Evolutionary conservation across 345 rosid genomes (phyloP).

Genomic region (Citrus mangshanensis): DNA sequence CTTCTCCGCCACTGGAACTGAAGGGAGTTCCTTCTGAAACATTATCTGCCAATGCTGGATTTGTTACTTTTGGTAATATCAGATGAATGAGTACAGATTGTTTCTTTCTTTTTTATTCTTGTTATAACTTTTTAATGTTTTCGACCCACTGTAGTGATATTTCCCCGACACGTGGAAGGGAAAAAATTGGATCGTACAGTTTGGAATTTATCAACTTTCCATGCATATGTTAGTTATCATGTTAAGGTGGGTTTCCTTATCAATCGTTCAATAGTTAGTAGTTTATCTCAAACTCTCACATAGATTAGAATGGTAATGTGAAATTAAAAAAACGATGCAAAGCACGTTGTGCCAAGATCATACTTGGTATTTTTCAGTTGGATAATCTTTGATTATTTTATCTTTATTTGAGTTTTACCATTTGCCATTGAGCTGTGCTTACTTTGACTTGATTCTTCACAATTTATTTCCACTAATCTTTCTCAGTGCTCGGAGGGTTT

Average conservation of each 20-base stretch:
- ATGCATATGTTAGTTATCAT: slow-evolving; percentile 95
- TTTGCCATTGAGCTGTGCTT: background rate
- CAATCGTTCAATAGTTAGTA: background rate
- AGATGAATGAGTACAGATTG: background rate
- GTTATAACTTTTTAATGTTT: slow-evolving; percentile 13
- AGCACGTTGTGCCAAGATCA: too few species aligned
- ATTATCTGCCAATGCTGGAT: slow-evolving; percentile 88
- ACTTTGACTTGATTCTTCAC: slow-evolving; percentile 4
- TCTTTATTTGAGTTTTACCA: background rate
- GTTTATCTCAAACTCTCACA: background rate
- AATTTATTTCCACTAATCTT: slow-evolving; percentile 9
- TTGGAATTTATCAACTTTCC: slow-evolving; percentile 87
- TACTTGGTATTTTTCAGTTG: too few species aligned
- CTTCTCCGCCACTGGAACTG: slow-evolving; percentile 65
- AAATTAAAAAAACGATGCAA: background rate
- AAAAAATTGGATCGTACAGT: slow-evolving; percentile 83
- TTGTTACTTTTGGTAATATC: slow-evolving; percentile 84
- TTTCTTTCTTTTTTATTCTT: slow-evolving; percentile 1
- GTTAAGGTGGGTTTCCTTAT: slow-evolving; percentile 60
- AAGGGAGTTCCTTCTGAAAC: slow-evolving; percentile 72
- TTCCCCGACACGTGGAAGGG: slow-evolving; percentile 89
- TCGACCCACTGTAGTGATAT: slow-evolving; percentile 52
- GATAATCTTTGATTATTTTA: background rate
- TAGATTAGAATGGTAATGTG: background rate
- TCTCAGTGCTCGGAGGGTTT: slow-evolving; percentile 86